Evolutionary conservation across 441 rosid species (phyloP), one percentile per base, ranked within the genome.

Genomic region (Erodium trifolium): DNA sequence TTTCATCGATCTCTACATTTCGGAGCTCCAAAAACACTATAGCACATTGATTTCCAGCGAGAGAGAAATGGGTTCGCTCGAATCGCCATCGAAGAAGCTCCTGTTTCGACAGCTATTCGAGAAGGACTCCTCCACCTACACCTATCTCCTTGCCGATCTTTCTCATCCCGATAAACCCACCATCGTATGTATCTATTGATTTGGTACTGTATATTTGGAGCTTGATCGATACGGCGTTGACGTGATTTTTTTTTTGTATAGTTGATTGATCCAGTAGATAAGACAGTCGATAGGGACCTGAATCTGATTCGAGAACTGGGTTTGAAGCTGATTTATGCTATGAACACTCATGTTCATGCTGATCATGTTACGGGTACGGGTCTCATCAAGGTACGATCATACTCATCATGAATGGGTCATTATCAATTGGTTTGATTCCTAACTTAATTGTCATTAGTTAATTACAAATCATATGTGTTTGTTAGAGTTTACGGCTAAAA

Each of bases 331-430:
- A 69, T 87, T 17, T 91, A 87, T 81, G 99, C 93, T 8, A 74
- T 89, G 77, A 93, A 93, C 87, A 91, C 97, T 35, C 97, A 91
- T 82, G 97, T 91, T 11, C 99, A 93, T 78, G 97, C 97, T 69
- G 99, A 93, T 81, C 99, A 93, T 86, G 86, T 93, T 31, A 93
- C 96, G 23, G 97, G 99, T 51, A 86, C 96, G 23, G 96, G 97
- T 37, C 82, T 89, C 67, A 81, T 91, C 19, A 91, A 89, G 97
- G 99, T 57, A 18, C 29, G 2, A 4, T 17, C 63, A 17, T 4
- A 37, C 9, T 37, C 43, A 37, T 37, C 43, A 37, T 23, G 27
- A 23, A 37, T 37, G 43, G 43, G 43, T 37, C 43, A 37, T 6
- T 1, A 37, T 37, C 43, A 37, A 37, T 37, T 37, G 1, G 9